These are phyloP conservation scores for Penicillium chermesinum DNA, from an alignment of 495 filamentous ascomycete genomes.

Conservation along the genomic window DNA sequence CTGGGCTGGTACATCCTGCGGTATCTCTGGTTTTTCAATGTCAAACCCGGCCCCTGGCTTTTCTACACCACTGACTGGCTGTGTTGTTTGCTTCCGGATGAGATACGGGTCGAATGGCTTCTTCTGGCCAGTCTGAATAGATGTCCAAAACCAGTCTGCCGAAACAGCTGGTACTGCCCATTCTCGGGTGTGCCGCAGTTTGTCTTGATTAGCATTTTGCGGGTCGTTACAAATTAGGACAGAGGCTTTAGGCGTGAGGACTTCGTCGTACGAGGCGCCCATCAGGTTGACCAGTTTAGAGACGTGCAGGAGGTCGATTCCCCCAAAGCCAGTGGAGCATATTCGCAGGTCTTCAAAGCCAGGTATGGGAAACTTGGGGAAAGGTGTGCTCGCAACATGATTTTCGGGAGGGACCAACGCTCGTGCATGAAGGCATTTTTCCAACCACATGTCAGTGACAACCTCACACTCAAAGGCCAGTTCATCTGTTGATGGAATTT, in stretches of 20 bases:
- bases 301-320: conserved; percentile 80
- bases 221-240: conserved; percentile 63
- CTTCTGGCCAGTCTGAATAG: conserved; percentile 54
- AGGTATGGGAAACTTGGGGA: conserved; percentile 59
- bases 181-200: conserved; percentile 64
- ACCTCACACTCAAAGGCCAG: conserved; percentile 43
- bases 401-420: conserved; percentile 61
- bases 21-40: conserved; percentile 8
- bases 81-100: conserved; percentile 27
- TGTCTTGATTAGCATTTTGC: conserved; percentile 59
- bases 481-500: conserved; percentile 38
- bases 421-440: conserved; percentile 75
- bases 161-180: conserved; percentile 75
- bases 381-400: conserved; percentile 69
- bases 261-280: conserved; percentile 69
- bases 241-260: conserved; percentile 58
- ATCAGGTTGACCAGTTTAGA: conserved; percentile 68
- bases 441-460: conserved; percentile 91
- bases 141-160: conserved; percentile 78
- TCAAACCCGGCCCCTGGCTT: conserved; percentile 15
- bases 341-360: conserved; percentile 65
- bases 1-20: background rate
- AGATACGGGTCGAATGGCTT: conserved; percentile 48
- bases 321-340: conserved; percentile 75
- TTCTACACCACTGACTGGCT: conserved; percentile 18